These are phyloP conservation scores for Leucogyrophana mollusca DNA, from an alignment of 768 basidiomycete genomes.

Conservation along the genomic window DNA sequence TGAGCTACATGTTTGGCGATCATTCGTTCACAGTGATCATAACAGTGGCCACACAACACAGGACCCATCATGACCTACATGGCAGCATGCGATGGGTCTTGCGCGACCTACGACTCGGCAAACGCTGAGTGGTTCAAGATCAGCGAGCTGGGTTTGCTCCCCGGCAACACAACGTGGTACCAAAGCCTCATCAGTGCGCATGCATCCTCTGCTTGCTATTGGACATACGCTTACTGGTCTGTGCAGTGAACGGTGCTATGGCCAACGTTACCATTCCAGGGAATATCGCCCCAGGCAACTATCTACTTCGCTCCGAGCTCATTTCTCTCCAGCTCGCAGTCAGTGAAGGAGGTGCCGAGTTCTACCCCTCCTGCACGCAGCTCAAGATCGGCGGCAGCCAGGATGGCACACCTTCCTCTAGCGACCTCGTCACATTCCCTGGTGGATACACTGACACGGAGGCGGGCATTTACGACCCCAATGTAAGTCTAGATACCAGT, in stretches of 20 bases:
- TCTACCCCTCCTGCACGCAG: constrained; percentile 30
- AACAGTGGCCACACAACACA: constrained; percentile 52
- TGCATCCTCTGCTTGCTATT: neutral
- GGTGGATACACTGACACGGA: constrained; percentile 70
- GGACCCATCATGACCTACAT: constrained; percentile 78
- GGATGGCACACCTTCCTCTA: constrained; percentile 14
- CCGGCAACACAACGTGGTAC: constrained; percentile 41
- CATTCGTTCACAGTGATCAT: constrained; percentile 2
- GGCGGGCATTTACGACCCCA: constrained; percentile 61
- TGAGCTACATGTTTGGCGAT: constrained; percentile 1
- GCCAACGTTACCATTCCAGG: constrained; percentile 45
- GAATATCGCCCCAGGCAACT: constrained; percentile 62
- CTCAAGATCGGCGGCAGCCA: constrained; percentile 27
- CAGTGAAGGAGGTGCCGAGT: constrained; percentile 50
- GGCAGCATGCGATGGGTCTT: constrained; percentile 56
- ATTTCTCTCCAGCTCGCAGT: constrained; percentile 72
- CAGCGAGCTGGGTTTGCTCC: constrained; percentile 44
- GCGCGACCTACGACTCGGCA: constrained; percentile 57
- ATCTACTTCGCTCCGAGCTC: constrained; percentile 76
- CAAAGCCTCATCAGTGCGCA: constrained; percentile 49
- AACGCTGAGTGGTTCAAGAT: constrained; percentile 76
- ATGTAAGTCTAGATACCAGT: constrained; percentile 26
- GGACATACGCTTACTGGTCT: neutral
- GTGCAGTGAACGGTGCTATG: constrained; percentile 34
- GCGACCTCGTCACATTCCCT: constrained; percentile 56